Conservation (phyloP, 2,329 filamentous ascomycete species). For the Graphilbum fragrans region DNA sequence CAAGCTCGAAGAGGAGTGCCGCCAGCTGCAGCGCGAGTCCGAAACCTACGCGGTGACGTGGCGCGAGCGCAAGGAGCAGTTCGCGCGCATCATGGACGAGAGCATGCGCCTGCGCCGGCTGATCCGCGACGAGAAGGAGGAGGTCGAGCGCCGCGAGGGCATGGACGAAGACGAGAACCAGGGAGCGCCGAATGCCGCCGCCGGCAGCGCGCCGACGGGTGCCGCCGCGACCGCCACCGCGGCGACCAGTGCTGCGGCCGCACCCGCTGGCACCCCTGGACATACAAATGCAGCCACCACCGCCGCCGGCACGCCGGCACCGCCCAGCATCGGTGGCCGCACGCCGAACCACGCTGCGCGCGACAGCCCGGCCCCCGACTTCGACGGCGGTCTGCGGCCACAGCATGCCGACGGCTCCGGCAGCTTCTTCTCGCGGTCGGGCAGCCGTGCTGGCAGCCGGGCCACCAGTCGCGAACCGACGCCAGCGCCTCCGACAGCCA, state of each 20-base stretch:
- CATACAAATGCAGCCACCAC: not conserved
- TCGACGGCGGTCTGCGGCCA: conserved; percentile 19
- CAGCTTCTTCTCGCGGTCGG: conserved; percentile 24
- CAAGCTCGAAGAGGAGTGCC: conserved; percentile 80
- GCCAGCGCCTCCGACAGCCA: conserved; percentile 19
- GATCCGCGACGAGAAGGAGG: conserved; percentile 91
- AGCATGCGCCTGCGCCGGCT: conserved; percentile 73
- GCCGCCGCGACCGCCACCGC: not conserved
- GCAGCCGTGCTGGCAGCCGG: conserved; percentile 17
- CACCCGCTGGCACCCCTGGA: not conserved
- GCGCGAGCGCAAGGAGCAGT: conserved; percentile 75
- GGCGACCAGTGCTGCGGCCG: not conserved
- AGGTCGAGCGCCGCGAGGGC: conserved; percentile 77
- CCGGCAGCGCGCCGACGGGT: conserved; percentile 20
- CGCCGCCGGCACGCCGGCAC: not conserved
- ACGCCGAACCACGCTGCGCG: too few species aligned
- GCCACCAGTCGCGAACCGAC: conserved; percentile 19
- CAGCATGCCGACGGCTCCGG: conserved; percentile 14
- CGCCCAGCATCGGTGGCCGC: too few species aligned
- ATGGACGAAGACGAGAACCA: conserved; percentile 59
- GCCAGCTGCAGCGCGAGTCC: conserved; percentile 75
- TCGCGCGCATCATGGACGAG: conserved; percentile 80
- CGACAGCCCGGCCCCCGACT: conserved; percentile 8
- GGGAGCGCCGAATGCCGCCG: conserved; percentile 34
- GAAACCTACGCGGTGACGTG: conserved; percentile 71